These are phyloP conservation scores for Bruguiera gymnorhiza DNA, from an alignment of 345 rosid genomes.

Conservation along the genomic window DNA sequence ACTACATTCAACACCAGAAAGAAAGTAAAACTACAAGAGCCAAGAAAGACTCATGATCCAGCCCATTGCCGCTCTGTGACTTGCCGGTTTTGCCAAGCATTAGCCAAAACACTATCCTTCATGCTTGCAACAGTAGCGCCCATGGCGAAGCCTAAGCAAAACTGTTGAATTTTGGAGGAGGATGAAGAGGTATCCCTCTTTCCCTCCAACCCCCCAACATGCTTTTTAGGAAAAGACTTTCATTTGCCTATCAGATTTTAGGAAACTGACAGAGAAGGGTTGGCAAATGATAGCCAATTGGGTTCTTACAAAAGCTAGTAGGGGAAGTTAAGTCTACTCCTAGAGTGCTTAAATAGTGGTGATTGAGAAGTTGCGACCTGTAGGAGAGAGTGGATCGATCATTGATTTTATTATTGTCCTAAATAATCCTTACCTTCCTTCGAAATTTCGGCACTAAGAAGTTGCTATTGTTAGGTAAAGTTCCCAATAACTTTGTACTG, in stretches of 20 bases:
- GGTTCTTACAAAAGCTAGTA: constrained; percentile 31
- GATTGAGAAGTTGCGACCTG: constrained; percentile 14
- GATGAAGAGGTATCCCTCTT: constrained; percentile 14
- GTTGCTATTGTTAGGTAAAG: constrained; percentile 22
- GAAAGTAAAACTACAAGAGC: constrained; percentile 20
- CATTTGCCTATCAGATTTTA: constrained; percentile 33
- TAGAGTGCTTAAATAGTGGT: constrained; percentile 44
- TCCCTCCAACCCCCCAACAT: constrained; percentile 17
- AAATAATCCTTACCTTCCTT: constrained; percentile 9
- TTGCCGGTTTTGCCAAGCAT: constrained; percentile 55
- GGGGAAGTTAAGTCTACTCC: constrained; percentile 28
- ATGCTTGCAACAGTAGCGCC: neutral
- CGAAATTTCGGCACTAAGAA: constrained; percentile 16
- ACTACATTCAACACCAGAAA: neutral
- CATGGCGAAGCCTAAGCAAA: constrained; percentile 37
- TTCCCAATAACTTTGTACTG: constrained; percentile 13
- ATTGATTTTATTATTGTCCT: constrained; percentile 16
- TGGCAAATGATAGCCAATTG: constrained; percentile 17
- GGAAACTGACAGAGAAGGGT: constrained; percentile 31
- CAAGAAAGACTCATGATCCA: constrained; percentile 29
- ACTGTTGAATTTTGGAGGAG: constrained; percentile 28
- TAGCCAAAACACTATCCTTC: constrained; percentile 21
- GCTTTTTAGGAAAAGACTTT: constrained; percentile 27
- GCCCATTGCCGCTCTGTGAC: constrained; percentile 60
- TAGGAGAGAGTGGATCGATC: neutral